phyloP scores from a whole-genome alignment of 1,284 basidiomycete species.

The Cryptococcus maquisensis region DNA sequence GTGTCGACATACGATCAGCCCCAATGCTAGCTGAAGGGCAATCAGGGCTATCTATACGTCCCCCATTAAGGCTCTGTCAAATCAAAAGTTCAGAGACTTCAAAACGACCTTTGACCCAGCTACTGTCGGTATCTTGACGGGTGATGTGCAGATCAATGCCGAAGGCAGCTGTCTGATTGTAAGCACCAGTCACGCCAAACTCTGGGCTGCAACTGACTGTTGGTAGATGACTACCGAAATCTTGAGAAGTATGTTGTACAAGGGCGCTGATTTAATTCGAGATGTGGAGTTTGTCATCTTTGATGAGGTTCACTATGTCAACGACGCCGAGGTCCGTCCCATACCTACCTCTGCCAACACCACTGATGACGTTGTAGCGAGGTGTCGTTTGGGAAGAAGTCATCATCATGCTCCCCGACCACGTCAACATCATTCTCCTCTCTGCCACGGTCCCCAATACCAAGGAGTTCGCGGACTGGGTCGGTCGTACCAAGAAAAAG shows the following conservation, averaged over 20 bases:
- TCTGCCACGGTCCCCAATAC: slow-evolving; percentile 99
- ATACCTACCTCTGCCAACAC: neutral
- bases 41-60: slow-evolving; percentile 94
- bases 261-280: slow-evolving; percentile 95
- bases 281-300: slow-evolving; percentile 99
- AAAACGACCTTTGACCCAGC: slow-evolving; percentile 90
- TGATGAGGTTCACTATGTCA: slow-evolving; percentile 99
- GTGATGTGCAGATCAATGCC: slow-evolving; percentile 98
- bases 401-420: slow-evolving; percentile 97
- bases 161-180: slow-evolving; percentile 92
- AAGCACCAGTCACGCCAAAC: slow-evolving; percentile 20
- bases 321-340: slow-evolving; percentile 83
- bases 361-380: slow-evolving; percentile 56
- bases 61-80: slow-evolving; percentile 97
- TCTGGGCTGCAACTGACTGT: neutral
- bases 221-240: slow-evolving; percentile 93
- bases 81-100: slow-evolving; percentile 99
- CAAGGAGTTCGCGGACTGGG: slow-evolving; percentile 98
- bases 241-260: slow-evolving; percentile 95
- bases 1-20: slow-evolving; percentile 11
- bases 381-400: slow-evolving; percentile 99
- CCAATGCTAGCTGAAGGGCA: slow-evolving; percentile 6
- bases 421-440: slow-evolving; percentile 92
- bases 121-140: slow-evolving; percentile 94
- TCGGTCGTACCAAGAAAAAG: slow-evolving; percentile 98